Evolutionary conservation across 1,284 basidiomycete genomes (phyloP), one percentile per base, ranked within the genome.

Genomic region (Ganoderma leucocontextum): DNA sequence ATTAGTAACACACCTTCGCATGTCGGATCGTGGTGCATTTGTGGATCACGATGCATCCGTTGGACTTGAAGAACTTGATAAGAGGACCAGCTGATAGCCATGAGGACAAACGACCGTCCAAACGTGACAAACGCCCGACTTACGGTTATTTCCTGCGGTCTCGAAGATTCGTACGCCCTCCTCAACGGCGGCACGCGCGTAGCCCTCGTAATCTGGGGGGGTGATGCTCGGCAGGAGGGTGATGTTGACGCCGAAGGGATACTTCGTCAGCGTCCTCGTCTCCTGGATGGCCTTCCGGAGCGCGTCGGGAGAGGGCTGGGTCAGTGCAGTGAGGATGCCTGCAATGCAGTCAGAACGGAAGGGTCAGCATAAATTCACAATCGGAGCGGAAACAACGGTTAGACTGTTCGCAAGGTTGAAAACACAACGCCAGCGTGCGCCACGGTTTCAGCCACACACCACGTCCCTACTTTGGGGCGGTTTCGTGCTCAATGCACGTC

Each of bases 131-230:
- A 17, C 5, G 5, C 19, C 57, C 41, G 49, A 79, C 88, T 72
- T 75, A 95, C 93, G 93, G 78, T 92, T 95, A 79, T 93, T 96
- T 12, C 96, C 96, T 1, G 96, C 96, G 0, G 96, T 98, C 83
- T 98, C 97, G 77, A 97, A 96, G 62, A 98, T 91, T 74, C 82
- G 85, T 13, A 97, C 86, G n/a, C 94, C 94, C 77, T 97, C 96
- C 66, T 95, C 94, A 63, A 98, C 87, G 4, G 95, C 93, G 1
- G 87, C 96, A 13, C 88, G 84, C 1, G 93, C 92, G 74, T 92
- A 96, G 7, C 91, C 95, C 64, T 87, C 87, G 74, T 98, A 98
- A 77, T 97, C 95, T 1, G 97, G 96, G 0, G 96, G 95, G 67
- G 90, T 94, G 76, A 98, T 98, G 36, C 89, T 89, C 0, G 97